Percentiles rank a stretch among this genome's conserved stretches.
phyloP scores from a whole-genome alignment of 768 basidiomycete species.

The Pleurotus eryngii region DNA sequence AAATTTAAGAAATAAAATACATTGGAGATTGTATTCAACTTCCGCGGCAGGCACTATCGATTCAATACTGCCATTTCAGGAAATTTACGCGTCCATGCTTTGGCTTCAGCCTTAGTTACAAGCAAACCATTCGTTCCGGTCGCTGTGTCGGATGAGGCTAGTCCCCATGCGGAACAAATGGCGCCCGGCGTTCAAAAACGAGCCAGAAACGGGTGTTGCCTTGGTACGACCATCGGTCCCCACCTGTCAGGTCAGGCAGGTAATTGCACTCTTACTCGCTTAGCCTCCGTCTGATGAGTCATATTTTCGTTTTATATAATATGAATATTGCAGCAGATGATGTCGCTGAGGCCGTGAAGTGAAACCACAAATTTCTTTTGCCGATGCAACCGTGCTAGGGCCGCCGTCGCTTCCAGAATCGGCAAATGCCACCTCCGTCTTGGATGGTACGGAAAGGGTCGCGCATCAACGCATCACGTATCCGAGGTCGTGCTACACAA shows the following conservation, averaged over 20 bases:
- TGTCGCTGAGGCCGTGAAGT: too few species aligned
- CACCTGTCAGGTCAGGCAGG: neutral
- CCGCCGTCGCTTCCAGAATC: too few species aligned
- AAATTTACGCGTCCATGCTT: neutral
- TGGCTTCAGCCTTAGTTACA: neutral
- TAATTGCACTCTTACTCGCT: slow-evolving; percentile 1
- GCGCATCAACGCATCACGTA: neutral
- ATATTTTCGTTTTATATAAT: neutral
- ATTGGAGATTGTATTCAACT: slow-evolving; percentile 5
- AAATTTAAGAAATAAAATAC: too few species aligned
- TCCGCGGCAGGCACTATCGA: slow-evolving; percentile 5
- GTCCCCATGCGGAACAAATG: too few species aligned
- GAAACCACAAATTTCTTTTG: too few species aligned
- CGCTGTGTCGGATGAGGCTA: too few species aligned
- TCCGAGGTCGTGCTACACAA: neutral
- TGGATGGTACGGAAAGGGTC: too few species aligned
- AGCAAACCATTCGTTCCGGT: neutral
- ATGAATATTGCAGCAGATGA: neutral
- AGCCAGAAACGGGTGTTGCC: neutral
- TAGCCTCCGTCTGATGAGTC: neutral
- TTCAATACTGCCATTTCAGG: slow-evolving; percentile 1
- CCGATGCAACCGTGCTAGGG: too few species aligned
- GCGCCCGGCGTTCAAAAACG: too few species aligned
- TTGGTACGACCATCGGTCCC: neutral
- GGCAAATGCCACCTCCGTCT: too few species aligned